Evolutionary conservation across 1,139 yeast genomes (phyloP).

Genomic region (Protomyces pachydermus): DNA sequence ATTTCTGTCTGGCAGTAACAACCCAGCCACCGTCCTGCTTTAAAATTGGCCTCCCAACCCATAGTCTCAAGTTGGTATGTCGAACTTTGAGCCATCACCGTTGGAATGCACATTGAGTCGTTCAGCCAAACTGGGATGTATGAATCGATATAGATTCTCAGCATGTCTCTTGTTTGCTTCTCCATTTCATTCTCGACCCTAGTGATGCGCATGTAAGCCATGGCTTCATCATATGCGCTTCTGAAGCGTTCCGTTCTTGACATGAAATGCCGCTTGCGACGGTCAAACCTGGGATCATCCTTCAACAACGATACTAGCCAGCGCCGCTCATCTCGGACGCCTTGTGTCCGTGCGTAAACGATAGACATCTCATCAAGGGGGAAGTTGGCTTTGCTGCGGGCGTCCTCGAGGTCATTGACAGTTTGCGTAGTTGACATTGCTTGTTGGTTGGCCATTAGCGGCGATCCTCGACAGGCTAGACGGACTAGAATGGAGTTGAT

Average conservation of each 20-base stretch:
- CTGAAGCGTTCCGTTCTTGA: constrained; percentile 15
- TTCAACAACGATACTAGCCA: constrained; percentile 21
- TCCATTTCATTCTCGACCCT: constrained; percentile 14
- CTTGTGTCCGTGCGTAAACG: constrained; percentile 13
- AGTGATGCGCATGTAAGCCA: constrained; percentile 13
- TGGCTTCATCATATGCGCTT: constrained; percentile 21
- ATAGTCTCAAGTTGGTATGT: constrained; percentile 23
- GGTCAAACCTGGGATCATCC: constrained; percentile 9
- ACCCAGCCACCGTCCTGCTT: constrained; percentile 16
- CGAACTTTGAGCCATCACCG: constrained; percentile 27
- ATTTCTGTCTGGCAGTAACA: constrained; percentile 93
- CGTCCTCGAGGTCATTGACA: constrained; percentile 5
- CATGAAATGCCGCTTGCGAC: constrained; percentile 21
- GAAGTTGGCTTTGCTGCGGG: constrained; percentile 6
- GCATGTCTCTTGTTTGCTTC: constrained; percentile 14
- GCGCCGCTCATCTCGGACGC: constrained; percentile 16
- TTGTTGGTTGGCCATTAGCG: neutral
- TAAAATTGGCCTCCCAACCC: constrained; percentile 26
- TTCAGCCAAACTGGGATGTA: constrained; percentile 28
- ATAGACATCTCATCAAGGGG: constrained; percentile 8
- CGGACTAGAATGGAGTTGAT: no score
- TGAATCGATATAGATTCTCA: constrained; percentile 18
- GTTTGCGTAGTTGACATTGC: constrained; percentile 15
- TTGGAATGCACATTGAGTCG: constrained; percentile 27
- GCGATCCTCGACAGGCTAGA: no score